Evolutionary conservation across 2,329 filamentous ascomycete species (phyloP).

Genomic region (Penicillium sp.): DNA sequence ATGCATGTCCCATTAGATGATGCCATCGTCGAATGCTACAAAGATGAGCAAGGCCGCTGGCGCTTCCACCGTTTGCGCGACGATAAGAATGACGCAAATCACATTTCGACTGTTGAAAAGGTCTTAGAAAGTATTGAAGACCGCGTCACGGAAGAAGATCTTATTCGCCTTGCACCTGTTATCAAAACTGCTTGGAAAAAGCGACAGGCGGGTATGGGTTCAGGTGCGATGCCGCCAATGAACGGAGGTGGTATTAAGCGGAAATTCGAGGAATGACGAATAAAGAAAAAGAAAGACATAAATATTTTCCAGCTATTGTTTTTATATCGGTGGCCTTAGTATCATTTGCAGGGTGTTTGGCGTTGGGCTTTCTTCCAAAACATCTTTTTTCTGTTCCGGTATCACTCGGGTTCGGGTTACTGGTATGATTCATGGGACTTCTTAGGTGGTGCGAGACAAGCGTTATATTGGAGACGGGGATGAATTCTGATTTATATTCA

Average conservation of each 20-base stretch:
- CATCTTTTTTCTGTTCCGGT: neutral
- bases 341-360: slow-evolving; percentile 23
- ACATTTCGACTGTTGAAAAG: slow-evolving; percentile 77
- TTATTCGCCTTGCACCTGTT: slow-evolving; percentile 66
- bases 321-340: neutral
- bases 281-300: neutral
- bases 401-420: too few species aligned
- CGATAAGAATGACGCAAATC: slow-evolving; percentile 89
- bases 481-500: too few species aligned
- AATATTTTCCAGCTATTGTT: neutral
- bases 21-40: slow-evolving; percentile 84
- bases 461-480: too few species aligned
- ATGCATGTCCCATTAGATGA: slow-evolving; percentile 77
- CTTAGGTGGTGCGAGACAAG: too few species aligned
- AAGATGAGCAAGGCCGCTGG: slow-evolving; percentile 75
- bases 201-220: slow-evolving; percentile 45
- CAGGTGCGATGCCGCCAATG: slow-evolving; percentile 24
- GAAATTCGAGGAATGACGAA: slow-evolving; percentile 41
- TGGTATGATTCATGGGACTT: too few species aligned
- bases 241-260: slow-evolving; percentile 42
- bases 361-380: slow-evolving; percentile 6
- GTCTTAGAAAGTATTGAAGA: slow-evolving; percentile 90
- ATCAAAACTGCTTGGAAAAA: slow-evolving; percentile 82
- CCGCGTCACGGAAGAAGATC: slow-evolving; percentile 77
- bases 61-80: slow-evolving; percentile 86